Evolutionary conservation across 768 basidiomycete species (phyloP), one percentile per base, ranked within the genome.

Genomic region (Termitomyces sp.): DNA sequence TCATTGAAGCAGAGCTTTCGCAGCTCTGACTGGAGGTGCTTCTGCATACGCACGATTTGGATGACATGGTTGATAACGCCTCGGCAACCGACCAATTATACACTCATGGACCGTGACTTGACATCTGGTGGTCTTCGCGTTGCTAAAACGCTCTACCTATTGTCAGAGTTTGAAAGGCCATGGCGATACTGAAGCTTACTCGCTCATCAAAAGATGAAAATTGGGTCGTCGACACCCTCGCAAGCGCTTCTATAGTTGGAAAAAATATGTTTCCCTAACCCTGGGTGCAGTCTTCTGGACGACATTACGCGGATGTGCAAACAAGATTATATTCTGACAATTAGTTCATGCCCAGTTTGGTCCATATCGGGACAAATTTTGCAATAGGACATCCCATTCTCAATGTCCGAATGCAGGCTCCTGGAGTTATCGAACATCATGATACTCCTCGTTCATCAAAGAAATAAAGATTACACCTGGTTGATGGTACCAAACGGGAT

Each of bases 191-290:
- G 7, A 28, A 28, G 28, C 28, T 28, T 28, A 28, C 28, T 80
- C 83, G 71, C 77, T 48, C 69, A 75, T 38, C 78, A 84, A 45
- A 83, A 79, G 62, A 69, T 90, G 60, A 76, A 79, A 51, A 72
- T 91, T 9, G 86, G 90, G 57, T 90, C 91, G 63, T 87, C 85
- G 7, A 85, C 85, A 5, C 72, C 82, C 24, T 90, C 86, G 90
- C 91, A 66, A 65, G 87, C 70, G n/a, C 14, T 48, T n/a, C 35
- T 49, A 7, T 17, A 2, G 19, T 3, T 38, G 5, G 11, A 5
- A 37, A 22, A 24, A 37, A n/a, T 6, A 2, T 21, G 11, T 22
- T 35, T 35, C 21, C 32, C 12, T 41, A 43, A 42, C 40, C 5
- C 12, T 38, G 37, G 38, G 37, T 37, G 2, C 57, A 92, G 90